Evolutionary conservation across 306 rosid species (phyloP).

Genomic region (Quillaja saponaria): DNA sequence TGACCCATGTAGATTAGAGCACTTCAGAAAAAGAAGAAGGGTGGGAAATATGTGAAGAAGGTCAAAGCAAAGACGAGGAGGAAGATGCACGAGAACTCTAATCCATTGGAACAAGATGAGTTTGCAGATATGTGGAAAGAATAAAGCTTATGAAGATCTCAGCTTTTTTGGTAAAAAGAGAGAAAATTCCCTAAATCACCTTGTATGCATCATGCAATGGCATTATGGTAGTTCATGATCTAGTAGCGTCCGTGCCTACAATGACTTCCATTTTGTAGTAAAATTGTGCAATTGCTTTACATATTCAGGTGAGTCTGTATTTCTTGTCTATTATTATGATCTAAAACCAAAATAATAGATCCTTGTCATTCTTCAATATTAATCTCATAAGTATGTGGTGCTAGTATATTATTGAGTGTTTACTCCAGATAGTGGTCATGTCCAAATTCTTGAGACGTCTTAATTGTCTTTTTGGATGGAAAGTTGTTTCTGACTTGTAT

Average conservation of each 20-base stretch:
- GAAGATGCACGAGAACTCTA: slow-evolving; percentile 84
- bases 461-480: too few relatives aligned
- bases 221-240: slow-evolving; percentile 12
- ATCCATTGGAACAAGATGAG: slow-evolving; percentile 87
- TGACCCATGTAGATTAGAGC: slow-evolving; percentile 66
- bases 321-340: slow-evolving; percentile 16
- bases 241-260: too few relatives aligned
- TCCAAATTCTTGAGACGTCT: too few relatives aligned
- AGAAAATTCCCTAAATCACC: slow-evolving; percentile 17
- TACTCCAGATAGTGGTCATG: too few relatives aligned
- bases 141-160: slow-evolving; percentile 27
- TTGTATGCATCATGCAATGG: slow-evolving; percentile 32
- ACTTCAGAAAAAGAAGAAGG: slow-evolving; percentile 74
- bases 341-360: not conserved
- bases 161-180: not conserved
- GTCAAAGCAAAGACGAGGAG: slow-evolving; percentile 96
- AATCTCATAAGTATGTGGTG: slow-evolving; percentile 8
- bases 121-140: slow-evolving; percentile 98
- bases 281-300: not conserved
- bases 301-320: slow-evolving; percentile 21
- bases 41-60: slow-evolving; percentile 86
- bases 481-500: too few relatives aligned
- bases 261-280: too few relatives aligned
- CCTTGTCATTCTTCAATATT: slow-evolving; percentile 11
- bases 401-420: too few relatives aligned